Evolutionary conservation across 2,329 filamentous ascomycete species (phyloP), one percentile per base, ranked within the genome.

Genomic region (Penicillium sp.): DNA sequence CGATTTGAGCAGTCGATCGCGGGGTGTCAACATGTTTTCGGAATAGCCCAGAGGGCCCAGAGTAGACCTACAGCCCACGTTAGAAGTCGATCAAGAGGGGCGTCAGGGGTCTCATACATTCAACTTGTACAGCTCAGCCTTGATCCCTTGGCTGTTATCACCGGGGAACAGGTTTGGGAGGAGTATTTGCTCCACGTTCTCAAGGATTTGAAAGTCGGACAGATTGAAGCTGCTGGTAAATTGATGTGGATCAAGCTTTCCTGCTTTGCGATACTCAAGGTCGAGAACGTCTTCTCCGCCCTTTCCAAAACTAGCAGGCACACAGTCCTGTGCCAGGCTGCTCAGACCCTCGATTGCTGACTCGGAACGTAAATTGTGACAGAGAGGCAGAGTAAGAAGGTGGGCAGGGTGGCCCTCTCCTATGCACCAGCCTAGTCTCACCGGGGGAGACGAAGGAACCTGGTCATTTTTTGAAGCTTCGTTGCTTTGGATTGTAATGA

Each of bases 81-180:
- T 36, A n/a, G 34, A 36, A 4, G 13, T 13, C 8, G 11, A 16
- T 4, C n/a, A 18, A 18, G 18, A 18, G 18, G 18, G 18, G 18
- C 18, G 18, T 18, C 18, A 18, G 18, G 18, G 1, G 18, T 18
- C 18, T 18, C 18, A 34, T 36, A 49, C 78, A 59, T 85, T 85
- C 16, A 85, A 66, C 56, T 84, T 84, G 63, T 83, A 84, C 2
- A 86, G 67, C 66, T 85, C 81, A 0, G 81, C 81, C 4, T 66
- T 67, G 1, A 85, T 66, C 6, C 16, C 2, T 18, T 18, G 3
- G 56, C 40, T 2, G 42, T 59, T 5, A 54, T 63, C 4, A 63
- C 29, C 29, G 10, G 10, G 29, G 29, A 31, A 31, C 7, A 54
- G 1, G 14, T 59, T 70, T 0, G 73, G 72, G 9, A 82, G 63